These are phyloP conservation scores for Entomortierella lignicola DNA, from an alignment of 192 early-diverging fungal species.

Conservation along the genomic window DNA sequence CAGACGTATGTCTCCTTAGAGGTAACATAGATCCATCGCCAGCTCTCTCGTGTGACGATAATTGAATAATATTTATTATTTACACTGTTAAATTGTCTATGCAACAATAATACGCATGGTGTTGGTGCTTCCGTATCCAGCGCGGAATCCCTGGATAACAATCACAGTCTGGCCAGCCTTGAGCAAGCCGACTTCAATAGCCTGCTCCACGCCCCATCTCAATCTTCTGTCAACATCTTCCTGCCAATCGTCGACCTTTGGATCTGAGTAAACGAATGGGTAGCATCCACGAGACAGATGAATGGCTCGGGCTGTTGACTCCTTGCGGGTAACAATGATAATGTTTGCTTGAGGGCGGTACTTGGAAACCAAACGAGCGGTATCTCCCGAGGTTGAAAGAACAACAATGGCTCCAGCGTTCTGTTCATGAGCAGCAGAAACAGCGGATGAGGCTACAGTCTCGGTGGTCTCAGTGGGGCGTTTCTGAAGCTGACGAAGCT, in stretches of 20 bases:
- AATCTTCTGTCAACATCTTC: slow-evolving; percentile 84
- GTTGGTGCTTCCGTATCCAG: slow-evolving; percentile 85
- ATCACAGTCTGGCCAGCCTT: slow-evolving; percentile 74
- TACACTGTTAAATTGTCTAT: not conserved
- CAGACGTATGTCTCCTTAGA: no score
- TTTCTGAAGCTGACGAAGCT: slow-evolving; percentile 80
- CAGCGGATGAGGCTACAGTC: slow-evolving; percentile 92
- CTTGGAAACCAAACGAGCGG: slow-evolving; percentile 91
- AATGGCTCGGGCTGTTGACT: slow-evolving; percentile 76
- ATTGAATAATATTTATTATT: not conserved
- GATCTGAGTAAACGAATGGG: slow-evolving; percentile 76
- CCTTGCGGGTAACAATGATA: slow-evolving; percentile 89
- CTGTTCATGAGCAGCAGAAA: slow-evolving; percentile 83
- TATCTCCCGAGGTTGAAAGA: slow-evolving; percentile 89
- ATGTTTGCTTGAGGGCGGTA: slow-evolving; percentile 94
- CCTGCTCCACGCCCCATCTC: slow-evolving; percentile 82
- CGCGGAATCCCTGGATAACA: slow-evolving; percentile 83
- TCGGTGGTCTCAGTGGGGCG: slow-evolving; percentile 89
- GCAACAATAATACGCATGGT: slow-evolving; percentile 82
- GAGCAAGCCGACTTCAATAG: slow-evolving; percentile 65
- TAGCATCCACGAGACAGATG: slow-evolving; percentile 87
- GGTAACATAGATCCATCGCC: no score
- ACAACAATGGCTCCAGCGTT: slow-evolving; percentile 91
- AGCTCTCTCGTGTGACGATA: no score
- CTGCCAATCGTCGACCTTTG: slow-evolving; percentile 77